A percentile compares a stretch with the other conserved stretches of the same genome.
Evolutionary conservation across 768 basidiomycete genomes (phyloP).

Genomic region (Cystobasidium ongulense): DNA sequence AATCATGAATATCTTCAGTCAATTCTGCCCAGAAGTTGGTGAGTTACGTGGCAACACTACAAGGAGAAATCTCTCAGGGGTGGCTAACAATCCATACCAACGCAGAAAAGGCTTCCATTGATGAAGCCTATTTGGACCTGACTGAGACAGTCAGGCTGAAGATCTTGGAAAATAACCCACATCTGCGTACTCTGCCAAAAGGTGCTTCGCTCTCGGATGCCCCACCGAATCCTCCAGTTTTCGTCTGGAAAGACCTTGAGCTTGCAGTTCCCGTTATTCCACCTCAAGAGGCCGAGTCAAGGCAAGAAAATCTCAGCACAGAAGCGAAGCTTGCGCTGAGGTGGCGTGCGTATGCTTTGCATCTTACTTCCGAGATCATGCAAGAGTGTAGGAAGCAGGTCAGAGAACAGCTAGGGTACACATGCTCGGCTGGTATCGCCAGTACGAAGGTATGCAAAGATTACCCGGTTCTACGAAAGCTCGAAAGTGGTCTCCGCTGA

Average conservation of each 20-base stretch:
- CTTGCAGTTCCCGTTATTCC: not conserved
- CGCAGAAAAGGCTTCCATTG: constrained; percentile 95
- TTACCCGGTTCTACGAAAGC: not conserved
- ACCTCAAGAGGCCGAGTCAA: not conserved
- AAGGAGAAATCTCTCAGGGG: too few species aligned
- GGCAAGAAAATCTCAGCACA: not conserved
- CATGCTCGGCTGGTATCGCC: constrained; percentile 44
- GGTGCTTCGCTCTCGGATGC: constrained; percentile 10
- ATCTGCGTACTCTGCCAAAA: constrained; percentile 60
- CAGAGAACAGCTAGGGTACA: constrained; percentile 68
- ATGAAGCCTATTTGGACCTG: constrained; percentile 91
- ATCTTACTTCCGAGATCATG: constrained; percentile 80
- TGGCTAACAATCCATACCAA: too few species aligned
- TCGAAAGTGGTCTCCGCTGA: not conserved
- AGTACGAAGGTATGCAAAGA: constrained; percentile 49
- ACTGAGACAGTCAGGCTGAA: constrained; percentile 67
- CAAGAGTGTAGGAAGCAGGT: constrained; percentile 61
- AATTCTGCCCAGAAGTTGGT: constrained; percentile 50
- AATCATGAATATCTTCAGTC: constrained; percentile 72
- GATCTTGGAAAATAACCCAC: constrained; percentile 64
- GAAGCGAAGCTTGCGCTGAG: constrained; percentile 45
- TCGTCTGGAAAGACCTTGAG: not conserved
- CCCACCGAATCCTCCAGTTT: not conserved
- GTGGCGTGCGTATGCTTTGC: constrained; percentile 88
- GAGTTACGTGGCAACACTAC: not conserved